Conservation (phyloP, 768 basidiomycete species). For the Hortiboletus flavorubellus region DNA sequence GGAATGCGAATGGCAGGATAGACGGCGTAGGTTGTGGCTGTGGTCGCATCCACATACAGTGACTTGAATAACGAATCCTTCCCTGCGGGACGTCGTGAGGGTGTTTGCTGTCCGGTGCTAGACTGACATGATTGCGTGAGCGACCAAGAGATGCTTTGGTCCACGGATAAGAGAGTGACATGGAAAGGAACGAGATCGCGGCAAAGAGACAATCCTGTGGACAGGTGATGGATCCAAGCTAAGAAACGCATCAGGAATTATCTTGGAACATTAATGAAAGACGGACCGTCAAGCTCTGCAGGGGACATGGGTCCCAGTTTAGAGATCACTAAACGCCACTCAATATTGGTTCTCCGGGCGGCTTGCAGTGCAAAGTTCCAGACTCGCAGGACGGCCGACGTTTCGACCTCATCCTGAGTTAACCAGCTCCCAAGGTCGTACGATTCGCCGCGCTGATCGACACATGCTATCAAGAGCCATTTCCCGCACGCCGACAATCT, state of each 20-base stretch:
- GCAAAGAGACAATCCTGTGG: constrained; percentile 36
- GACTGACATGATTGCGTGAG: constrained; percentile 39
- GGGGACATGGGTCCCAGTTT: constrained; percentile 61
- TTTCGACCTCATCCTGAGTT: constrained; percentile 45
- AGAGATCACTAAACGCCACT: constrained; percentile 77
- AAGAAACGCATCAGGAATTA: constrained; percentile 6
- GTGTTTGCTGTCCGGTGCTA: constrained; percentile 19
- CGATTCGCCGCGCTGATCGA: constrained; percentile 77
- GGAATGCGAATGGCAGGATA: constrained; percentile 42
- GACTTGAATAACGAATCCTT: constrained; percentile 31
- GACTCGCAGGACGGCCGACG: constrained; percentile 53
- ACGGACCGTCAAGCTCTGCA: constrained; percentile 64
- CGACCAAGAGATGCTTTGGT: constrained; percentile 57
- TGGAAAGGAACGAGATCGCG: constrained; percentile 51
- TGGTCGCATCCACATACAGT: constrained; percentile 33
- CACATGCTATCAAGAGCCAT: constrained; percentile 73
- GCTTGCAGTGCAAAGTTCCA: constrained; percentile 69
- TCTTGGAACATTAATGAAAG: background rate
- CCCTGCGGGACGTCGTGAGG: constrained; percentile 27
- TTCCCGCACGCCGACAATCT: constrained; percentile 59
- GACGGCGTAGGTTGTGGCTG: constrained; percentile 48
- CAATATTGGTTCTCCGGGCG: constrained; percentile 62
- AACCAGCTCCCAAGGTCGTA: constrained; percentile 69
- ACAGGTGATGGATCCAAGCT: constrained; percentile 67
- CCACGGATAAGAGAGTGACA: constrained; percentile 58